Percentiles rank a stretch among this genome's conserved stretches.
Conservation (phyloP, 2,329 filamentous ascomycete species). For the Colletotrichum cereale region DNA sequence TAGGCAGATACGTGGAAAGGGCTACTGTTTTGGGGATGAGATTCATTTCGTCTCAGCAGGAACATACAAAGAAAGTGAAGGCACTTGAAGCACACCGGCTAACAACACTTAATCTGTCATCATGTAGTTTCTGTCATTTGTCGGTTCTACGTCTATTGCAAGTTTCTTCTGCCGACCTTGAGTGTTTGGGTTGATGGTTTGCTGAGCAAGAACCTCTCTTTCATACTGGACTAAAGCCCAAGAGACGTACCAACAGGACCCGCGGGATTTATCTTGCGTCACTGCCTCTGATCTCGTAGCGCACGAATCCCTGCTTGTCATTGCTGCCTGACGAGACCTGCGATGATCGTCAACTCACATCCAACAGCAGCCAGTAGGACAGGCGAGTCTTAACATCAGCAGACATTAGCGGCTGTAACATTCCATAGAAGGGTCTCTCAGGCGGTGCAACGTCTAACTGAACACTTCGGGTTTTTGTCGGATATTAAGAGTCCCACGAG, state of each 20-base stretch:
- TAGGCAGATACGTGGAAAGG: too few species aligned
- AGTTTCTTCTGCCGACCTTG: background rate
- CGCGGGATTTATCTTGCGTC: constrained; percentile 15
- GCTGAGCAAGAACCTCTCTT: constrained; percentile 9
- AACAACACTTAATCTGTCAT: background rate
- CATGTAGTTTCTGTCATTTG: background rate
- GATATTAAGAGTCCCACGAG: background rate
- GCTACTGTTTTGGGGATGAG: too few species aligned
- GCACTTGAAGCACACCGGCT: too few species aligned
- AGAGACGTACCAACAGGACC: constrained; percentile 5
- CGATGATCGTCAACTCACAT: background rate
- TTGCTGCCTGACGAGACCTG: too few species aligned
- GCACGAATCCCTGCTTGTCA: background rate
- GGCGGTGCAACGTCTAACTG: background rate
- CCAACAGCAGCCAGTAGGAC: constrained; percentile 7
- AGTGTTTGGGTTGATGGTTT: background rate
- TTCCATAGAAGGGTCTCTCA: constrained; percentile 1
- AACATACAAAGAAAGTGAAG: too few species aligned
- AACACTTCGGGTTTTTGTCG: background rate
- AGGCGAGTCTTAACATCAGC: constrained; percentile 8
- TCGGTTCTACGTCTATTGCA: background rate
- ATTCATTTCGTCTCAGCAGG: too few species aligned
- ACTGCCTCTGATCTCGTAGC: constrained; percentile 12
- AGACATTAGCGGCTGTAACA: background rate
- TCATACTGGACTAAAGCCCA: constrained; percentile 15